Percentiles rank a stretch among this genome's conserved stretches.
These are phyloP conservation scores for Neurospora intermedia DNA, from an alignment of 495 filamentous ascomycete genomes.

Conservation along the genomic window DNA sequence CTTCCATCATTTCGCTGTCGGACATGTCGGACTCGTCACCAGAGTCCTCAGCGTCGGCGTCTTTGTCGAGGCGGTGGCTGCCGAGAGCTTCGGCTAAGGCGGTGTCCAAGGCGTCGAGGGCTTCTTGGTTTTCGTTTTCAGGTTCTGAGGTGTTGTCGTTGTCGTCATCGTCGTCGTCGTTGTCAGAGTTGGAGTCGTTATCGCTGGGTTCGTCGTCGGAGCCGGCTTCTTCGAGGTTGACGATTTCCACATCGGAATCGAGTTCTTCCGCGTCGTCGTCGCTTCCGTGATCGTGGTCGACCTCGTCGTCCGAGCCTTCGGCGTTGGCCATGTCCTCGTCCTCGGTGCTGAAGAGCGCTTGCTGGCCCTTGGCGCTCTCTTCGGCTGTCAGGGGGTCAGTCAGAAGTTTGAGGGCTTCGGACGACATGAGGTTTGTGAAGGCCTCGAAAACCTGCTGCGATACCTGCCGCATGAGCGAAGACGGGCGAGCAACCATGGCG, in stretches of 20 bases:
- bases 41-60: slow-evolving; percentile 37
- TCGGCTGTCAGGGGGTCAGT: slow-evolving; percentile 63
- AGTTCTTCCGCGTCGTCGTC: slow-evolving; percentile 20
- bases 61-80: slow-evolving; percentile 45
- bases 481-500: slow-evolving; percentile 77
- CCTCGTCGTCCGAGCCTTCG: slow-evolving; percentile 25
- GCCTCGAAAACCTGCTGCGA: slow-evolving; percentile 77
- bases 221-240: slow-evolving; percentile 31
- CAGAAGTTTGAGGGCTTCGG: slow-evolving; percentile 62
- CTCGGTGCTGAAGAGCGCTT: slow-evolving; percentile 70
- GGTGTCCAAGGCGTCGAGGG: slow-evolving; percentile 56
- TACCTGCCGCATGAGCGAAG: slow-evolving; percentile 72
- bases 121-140: slow-evolving; percentile 37
- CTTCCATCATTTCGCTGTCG: slow-evolving; percentile 88
- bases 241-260: slow-evolving; percentile 34
- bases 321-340: slow-evolving; percentile 45
- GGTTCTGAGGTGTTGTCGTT: slow-evolving; percentile 5
- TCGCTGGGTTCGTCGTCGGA: slow-evolving; percentile 31
- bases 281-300: slow-evolving; percentile 20
- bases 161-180: slow-evolving; percentile 20
- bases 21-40: slow-evolving; percentile 70
- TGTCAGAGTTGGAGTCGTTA: slow-evolving; percentile 22
- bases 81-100: slow-evolving; percentile 67
- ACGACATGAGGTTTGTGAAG: slow-evolving; percentile 60
- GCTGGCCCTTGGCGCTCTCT: slow-evolving; percentile 73